Conservation (phyloP, 257 asterid genomes). For the Handroanthus guayacan region DNA sequence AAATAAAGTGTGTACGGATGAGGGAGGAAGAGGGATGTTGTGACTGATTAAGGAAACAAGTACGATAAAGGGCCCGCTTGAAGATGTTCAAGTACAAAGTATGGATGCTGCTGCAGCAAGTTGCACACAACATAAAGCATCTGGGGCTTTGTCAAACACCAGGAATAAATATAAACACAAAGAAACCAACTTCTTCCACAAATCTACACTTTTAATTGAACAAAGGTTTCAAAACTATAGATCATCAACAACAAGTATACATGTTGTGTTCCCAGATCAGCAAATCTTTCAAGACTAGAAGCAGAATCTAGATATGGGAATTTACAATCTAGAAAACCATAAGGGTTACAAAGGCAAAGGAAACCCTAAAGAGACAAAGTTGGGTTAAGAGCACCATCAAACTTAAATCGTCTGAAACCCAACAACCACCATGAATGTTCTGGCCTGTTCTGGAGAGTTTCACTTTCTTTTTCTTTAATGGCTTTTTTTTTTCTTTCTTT, state of each 20-base stretch:
- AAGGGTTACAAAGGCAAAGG: not conserved
- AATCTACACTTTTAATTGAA: not conserved
- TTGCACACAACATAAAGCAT: conserved; percentile 70
- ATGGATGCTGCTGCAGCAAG: conserved; percentile 32
- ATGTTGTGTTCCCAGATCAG: not conserved
- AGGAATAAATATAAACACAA: not conserved
- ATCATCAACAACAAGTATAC: not conserved
- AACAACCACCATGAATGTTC: conserved; percentile 58
- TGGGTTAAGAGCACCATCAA: conserved; percentile 30
- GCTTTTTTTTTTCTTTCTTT: not conserved
- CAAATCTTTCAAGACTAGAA: not conserved
- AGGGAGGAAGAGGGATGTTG: conserved; percentile 38
- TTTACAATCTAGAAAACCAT: not conserved
- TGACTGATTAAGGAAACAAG: conserved; percentile 66
- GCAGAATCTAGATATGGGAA: not conserved
- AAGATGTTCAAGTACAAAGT: conserved; percentile 32
- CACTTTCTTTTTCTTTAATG: conserved; percentile 17
- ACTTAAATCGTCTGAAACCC: conserved; percentile 36
- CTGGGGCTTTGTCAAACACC: conserved; percentile 37
- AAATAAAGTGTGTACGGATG: conserved; percentile 44
- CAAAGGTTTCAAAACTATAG: not conserved
- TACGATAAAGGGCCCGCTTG: conserved; percentile 45
- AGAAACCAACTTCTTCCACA: conserved; percentile 47
- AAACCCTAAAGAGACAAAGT: conserved; percentile 29
- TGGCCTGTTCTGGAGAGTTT: conserved; percentile 42